phyloP scores from a whole-genome alignment of 2,329 filamentous ascomycete genomes.

The Claviceps maximensis region DNA sequence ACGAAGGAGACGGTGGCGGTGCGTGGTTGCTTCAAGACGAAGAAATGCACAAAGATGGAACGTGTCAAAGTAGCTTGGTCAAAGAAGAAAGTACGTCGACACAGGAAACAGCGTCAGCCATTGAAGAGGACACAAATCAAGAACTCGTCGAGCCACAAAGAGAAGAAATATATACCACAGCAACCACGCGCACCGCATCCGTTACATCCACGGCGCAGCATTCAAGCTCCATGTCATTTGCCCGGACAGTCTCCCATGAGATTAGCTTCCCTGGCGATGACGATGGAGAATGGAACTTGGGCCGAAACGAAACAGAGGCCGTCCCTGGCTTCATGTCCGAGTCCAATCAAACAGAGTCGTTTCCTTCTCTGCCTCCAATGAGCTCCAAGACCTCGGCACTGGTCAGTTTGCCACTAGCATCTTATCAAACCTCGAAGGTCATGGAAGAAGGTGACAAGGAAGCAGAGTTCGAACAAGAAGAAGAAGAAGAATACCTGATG shows the following conservation, averaged over 20 bases:
- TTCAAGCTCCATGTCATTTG: conserved; percentile 48
- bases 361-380: conserved; percentile 40
- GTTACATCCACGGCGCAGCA: conserved; percentile 32
- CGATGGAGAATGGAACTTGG: conserved; percentile 43
- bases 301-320: conserved; percentile 39
- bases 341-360: conserved; percentile 48
- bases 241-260: conserved; percentile 50
- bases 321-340: conserved; percentile 47
- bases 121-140: neutral
- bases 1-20: conserved; percentile 12
- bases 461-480: conserved; percentile 26
- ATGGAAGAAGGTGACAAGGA: conserved; percentile 39
- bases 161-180: neutral
- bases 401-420: conserved; percentile 27
- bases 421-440: conserved; percentile 40
- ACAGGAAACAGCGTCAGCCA: neutral
- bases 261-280: conserved; percentile 47
- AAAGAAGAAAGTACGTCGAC: neutral
- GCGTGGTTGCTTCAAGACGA: conserved; percentile 15
- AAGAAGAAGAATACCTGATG: conserved; percentile 23
- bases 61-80: neutral
- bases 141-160: neutral
- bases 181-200: neutral
- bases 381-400: conserved; percentile 13
- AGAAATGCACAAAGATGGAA: neutral